Evolutionary conservation across 2,329 filamentous ascomycete species (phyloP).

Genomic region (Rosellinia necatrix): DNA sequence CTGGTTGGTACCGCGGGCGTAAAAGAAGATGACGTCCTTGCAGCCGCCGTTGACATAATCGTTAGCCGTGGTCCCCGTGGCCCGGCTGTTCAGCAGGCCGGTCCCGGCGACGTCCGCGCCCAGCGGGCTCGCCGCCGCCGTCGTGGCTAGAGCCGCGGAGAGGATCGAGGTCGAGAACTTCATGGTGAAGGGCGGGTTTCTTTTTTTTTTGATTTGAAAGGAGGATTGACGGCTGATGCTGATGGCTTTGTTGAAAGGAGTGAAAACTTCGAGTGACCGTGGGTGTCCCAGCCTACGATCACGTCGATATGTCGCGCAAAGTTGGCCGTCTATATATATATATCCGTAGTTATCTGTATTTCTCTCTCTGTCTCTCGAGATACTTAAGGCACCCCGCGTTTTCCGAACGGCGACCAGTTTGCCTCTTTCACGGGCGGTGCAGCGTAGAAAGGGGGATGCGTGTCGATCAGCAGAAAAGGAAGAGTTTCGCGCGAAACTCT

Average conservation of each 20-base stretch:
- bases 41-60: slow-evolving; percentile 11
- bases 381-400: no score
- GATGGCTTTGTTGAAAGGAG: no score
- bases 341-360: neutral
- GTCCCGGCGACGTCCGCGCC: neutral
- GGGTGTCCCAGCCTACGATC: neutral
- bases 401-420: no score
- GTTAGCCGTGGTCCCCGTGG: slow-evolving; percentile 14
- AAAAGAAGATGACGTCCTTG: slow-evolving; percentile 13
- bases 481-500: no score
- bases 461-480: no score
- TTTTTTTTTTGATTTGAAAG: no score
- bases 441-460: no score
- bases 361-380: no score
- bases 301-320: neutral
- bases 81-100: slow-evolving; percentile 1
- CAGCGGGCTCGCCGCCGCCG: slow-evolving; percentile 1
- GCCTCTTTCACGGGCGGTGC: no score
- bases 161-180: slow-evolving; percentile 3
- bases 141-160: neutral
- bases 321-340: neutral
- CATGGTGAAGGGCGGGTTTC: no score
- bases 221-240: no score
- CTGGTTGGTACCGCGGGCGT: neutral
- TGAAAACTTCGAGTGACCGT: no score